Conservation (phyloP, 2,329 filamentous ascomycete genomes). For the Kalmusia sp. region DNA sequence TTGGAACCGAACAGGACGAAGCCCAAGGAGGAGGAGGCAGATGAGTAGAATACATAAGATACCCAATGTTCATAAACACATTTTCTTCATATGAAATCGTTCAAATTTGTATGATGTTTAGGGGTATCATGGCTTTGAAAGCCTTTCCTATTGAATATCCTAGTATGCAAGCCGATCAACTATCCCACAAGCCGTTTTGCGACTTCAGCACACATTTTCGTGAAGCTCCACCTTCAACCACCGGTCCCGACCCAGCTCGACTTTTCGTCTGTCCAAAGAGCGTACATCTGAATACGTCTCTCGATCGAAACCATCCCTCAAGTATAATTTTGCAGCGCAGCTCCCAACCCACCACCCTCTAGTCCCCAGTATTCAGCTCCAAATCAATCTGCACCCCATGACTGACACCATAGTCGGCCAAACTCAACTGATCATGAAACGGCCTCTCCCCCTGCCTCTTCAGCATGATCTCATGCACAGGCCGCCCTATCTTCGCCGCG, state of each 20-base stretch:
- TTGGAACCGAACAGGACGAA: slow-evolving; percentile 32
- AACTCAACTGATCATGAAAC: slow-evolving; percentile 87
- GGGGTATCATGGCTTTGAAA: not conserved
- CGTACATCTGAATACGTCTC: too few species aligned
- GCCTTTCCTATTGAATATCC: too few species aligned
- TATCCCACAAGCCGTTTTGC: too few species aligned
- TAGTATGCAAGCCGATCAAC: too few species aligned
- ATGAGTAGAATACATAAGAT: slow-evolving; percentile 28
- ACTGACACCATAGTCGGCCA: slow-evolving; percentile 93
- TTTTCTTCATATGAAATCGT: not conserved
- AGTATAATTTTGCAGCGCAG: too few species aligned
- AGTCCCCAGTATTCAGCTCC: slow-evolving; percentile 48
- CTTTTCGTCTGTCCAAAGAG: too few species aligned
- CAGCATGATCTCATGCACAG: slow-evolving; percentile 89
- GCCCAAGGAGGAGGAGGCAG: slow-evolving; percentile 33
- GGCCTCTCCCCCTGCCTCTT: slow-evolving; percentile 91
- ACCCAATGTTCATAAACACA: not conserved
- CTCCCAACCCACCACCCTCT: slow-evolving; percentile 1
- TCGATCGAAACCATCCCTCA: too few species aligned
- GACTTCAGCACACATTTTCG: too few species aligned
- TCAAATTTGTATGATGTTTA: too few species aligned
- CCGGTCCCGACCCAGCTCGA: too few species aligned
- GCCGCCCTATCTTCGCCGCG: slow-evolving; percentile 84
- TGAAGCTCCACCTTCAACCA: too few species aligned
- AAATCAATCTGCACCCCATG: slow-evolving; percentile 76